Percentiles rank a stretch among this genome's conserved stretches.
These are phyloP conservation scores for Rhodotorula sp. DNA, from an alignment of 1,284 basidiomycete genomes.

Conservation along the genomic window DNA sequence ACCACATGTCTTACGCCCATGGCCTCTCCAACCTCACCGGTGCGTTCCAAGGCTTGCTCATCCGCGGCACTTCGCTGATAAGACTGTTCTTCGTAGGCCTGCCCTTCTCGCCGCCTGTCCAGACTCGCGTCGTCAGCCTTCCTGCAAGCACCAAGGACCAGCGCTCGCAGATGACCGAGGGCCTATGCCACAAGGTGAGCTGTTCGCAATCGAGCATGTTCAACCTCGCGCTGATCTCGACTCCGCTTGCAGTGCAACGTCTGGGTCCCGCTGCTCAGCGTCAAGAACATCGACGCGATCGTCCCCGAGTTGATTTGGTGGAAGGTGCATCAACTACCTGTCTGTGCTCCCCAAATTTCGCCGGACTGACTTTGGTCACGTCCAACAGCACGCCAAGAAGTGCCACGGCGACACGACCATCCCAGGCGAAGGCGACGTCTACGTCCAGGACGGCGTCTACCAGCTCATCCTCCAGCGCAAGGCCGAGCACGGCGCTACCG, in stretches of 20 bases:
- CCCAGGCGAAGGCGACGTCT: constrained; percentile 59
- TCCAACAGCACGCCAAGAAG: constrained; percentile 32
- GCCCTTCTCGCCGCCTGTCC: constrained; percentile 71
- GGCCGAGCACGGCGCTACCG: constrained; percentile 8
- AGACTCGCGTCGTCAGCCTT: constrained; percentile 59
- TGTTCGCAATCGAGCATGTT: constrained; percentile 13
- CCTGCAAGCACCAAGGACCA: constrained; percentile 58
- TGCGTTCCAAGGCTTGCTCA: constrained; percentile 46
- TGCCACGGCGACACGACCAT: constrained; percentile 54
- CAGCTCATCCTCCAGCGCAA: constrained; percentile 25
- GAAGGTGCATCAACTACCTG: constrained; percentile 25
- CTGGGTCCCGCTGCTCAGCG: constrained; percentile 35
- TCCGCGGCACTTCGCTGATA: too few species aligned
- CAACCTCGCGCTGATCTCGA: background rate
- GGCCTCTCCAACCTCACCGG: constrained; percentile 51
- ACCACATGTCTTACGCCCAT: constrained; percentile 74
- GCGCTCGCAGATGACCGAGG: constrained; percentile 61
- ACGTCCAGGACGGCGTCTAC: constrained; percentile 52
- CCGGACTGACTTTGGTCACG: background rate
- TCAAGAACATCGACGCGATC: constrained; percentile 36
- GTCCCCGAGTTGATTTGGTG: constrained; percentile 58
- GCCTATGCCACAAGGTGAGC: constrained; percentile 69
- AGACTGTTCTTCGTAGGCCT: constrained; percentile 51
- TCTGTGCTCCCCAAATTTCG: too few species aligned
- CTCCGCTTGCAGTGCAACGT: constrained; percentile 19